Base-by-base conservation (phyloP, 495 filamentous ascomycete genomes). In the Aspergillus sclerotioniger region DNA sequence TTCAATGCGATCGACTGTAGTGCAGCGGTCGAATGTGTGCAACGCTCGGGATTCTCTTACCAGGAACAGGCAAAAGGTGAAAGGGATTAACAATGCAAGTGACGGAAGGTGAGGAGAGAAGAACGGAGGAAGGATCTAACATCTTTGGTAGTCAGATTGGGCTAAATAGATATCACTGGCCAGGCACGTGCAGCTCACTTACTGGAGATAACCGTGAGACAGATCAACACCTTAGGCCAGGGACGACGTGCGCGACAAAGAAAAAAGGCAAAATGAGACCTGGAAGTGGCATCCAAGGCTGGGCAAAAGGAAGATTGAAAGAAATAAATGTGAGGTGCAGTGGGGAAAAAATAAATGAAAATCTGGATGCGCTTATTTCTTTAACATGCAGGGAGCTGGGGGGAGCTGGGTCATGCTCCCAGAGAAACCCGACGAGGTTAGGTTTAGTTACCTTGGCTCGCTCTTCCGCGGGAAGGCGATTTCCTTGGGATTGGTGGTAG, bases 241-340 rank as follows among this genome's bases (percentile, higher is more conserved):
- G 12, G 37, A n/a, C 37, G 43, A 58, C 28, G 54, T n/a, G 37
- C 13, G 13, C 5, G 37, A 41, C 8, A 41, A n/a, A 13, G 20
- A 25, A 17, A 53, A 50, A n/a, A 55, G 49, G 10, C 5, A n/a
- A 41, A n/a, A 41, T 12, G 37, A 37, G 33, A 37, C 37, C 25
- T 6, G 13, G 6, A 41, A 9, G n/a, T 15, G 37, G n/a, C 37
- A 13, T n/a, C 7, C 37, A 12, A 41, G 37, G 37, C 37, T 41
- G 37, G 37, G 5, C 31, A 37, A 56, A 25, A 48, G 61, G 17
- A 32, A 59, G 49, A 25, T 25, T 25, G 47, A 41, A 55, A 31
- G 47, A 43, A 51, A 17, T 31, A 41, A 32, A 45, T 28, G 33
- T n/a, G 21, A 53, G 31, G 8, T 31, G 21, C 21, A 54, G 39